Evolutionary conservation across 2,329 filamentous ascomycete species (phyloP).

Genomic region (Verticillium nubilum): DNA sequence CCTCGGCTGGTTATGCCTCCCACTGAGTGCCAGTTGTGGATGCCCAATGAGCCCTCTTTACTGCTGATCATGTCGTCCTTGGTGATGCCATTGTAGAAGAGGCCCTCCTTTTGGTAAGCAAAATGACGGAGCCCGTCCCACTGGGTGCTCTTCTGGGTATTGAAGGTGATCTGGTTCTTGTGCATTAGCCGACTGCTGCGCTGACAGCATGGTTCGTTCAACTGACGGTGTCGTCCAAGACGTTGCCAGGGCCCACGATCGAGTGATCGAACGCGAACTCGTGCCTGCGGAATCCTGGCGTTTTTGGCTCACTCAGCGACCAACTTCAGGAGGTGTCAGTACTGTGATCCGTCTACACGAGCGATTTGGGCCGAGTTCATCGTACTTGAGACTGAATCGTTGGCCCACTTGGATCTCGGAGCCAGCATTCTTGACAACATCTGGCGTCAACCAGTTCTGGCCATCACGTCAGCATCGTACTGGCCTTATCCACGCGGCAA

Average conservation of each 20-base stretch:
- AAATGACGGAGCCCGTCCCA: slow-evolving; percentile 31
- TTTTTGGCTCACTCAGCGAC: background rate
- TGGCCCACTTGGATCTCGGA: background rate
- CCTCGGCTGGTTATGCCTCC: slow-evolving; percentile 43
- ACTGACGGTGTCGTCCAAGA: background rate
- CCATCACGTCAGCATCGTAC: background rate
- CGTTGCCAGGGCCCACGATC: background rate
- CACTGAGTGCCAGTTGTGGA: slow-evolving; percentile 14
- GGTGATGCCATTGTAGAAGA: slow-evolving; percentile 24
- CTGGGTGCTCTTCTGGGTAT: slow-evolving; percentile 30
- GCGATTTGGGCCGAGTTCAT: background rate
- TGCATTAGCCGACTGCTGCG: background rate
- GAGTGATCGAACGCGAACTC: background rate
- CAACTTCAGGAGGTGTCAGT: background rate
- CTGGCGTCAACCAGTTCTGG: background rate
- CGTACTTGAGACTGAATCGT: slow-evolving; percentile 1
- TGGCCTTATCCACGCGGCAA: background rate
- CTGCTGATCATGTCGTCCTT: slow-evolving; percentile 35
- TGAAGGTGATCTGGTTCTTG: slow-evolving; percentile 16
- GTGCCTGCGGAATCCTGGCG: background rate
- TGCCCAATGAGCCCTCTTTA: slow-evolving; percentile 15
- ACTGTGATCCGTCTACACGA: background rate
- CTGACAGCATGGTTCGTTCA: no score
- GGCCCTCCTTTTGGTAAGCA: slow-evolving; percentile 27
- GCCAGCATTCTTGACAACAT: background rate